Conservation (phyloP, 177 flowering plant species). For the Vitis hybrid region DNA sequence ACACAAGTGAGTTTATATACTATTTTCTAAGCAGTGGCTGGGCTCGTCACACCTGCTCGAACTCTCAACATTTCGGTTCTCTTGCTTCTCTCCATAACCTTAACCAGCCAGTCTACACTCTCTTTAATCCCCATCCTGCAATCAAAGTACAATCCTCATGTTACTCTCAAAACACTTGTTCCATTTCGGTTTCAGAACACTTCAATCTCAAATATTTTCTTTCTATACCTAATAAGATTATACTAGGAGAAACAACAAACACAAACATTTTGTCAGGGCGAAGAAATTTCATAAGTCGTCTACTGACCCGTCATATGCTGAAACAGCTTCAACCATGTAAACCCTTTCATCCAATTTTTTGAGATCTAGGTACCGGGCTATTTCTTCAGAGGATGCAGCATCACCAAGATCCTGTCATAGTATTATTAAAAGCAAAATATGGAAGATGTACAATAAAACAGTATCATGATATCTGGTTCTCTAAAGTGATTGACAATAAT, state of each 20-base stretch:
- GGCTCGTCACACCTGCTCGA: conserved; percentile 49
- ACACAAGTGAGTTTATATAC: too few species aligned
- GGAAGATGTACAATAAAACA: too few species aligned
- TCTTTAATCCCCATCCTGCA: conserved; percentile 83
- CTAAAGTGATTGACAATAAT: too few species aligned
- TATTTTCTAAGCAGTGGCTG: conserved; percentile 16
- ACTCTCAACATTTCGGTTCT: conserved; percentile 72
- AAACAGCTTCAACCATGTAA: conserved; percentile 87
- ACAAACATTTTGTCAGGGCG: too few species aligned
- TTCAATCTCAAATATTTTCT: too few species aligned
- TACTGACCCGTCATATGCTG: conserved; percentile 87
- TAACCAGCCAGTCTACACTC: conserved; percentile 85
- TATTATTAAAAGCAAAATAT: background rate
- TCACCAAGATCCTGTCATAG: conserved; percentile 71
- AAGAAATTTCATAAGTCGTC: background rate
- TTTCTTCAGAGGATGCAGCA: conserved; percentile 84
- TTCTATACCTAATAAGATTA: too few species aligned
- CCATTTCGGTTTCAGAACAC: background rate
- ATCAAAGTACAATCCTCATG: conserved; percentile 1
- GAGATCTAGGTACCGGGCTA: conserved; percentile 81
- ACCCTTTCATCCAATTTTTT: conserved; percentile 90
- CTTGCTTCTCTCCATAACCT: conserved; percentile 91
- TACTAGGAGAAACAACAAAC: too few species aligned
- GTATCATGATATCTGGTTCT: too few species aligned
- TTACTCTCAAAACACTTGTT: too few species aligned